These are phyloP conservation scores for Yamadazyma triangularis DNA, from an alignment of 1,139 yeast species.

Conservation along the genomic window DNA sequence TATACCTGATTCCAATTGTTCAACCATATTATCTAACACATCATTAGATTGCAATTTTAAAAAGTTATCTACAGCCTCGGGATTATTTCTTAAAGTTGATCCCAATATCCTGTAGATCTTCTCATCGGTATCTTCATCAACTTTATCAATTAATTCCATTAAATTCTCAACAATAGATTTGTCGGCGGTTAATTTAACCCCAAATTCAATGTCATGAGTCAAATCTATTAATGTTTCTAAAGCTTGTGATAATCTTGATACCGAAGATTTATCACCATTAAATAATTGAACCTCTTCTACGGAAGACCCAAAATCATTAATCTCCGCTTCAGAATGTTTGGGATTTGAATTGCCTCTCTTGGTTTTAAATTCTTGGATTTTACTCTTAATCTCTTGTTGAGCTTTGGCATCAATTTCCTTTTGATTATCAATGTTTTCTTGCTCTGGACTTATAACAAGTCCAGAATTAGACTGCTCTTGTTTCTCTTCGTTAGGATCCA, in stretches of 20 bases:
- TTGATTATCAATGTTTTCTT: conserved; percentile 1
- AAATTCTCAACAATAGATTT: conserved; percentile 16
- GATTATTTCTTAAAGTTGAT: conserved; percentile 66
- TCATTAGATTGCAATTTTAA: conserved; percentile 14
- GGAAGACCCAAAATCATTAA: conserved; percentile 24
- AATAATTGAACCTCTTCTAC: conserved; percentile 9
- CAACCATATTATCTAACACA: conserved; percentile 5
- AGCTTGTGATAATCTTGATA: conserved; percentile 10
- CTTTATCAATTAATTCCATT: conserved; percentile 4
- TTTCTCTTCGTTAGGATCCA: conserved; percentile 26
- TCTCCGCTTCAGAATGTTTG: conserved; percentile 13
- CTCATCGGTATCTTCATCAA: conserved; percentile 27
- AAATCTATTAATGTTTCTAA: conserved; percentile 52
- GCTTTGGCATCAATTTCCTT: conserved; percentile 11
- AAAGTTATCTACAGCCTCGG: conserved; percentile 47
- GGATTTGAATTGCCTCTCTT: conserved; percentile 11
- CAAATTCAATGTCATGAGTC: conserved; percentile 65
- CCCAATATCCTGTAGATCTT: conserved; percentile 48
- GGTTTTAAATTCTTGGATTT: conserved; percentile 1
- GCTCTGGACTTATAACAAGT: conserved; percentile 7
- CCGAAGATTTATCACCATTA: conserved; percentile 14
- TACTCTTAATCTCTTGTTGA: conserved; percentile 1
- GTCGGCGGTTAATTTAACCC: conserved; percentile 33
- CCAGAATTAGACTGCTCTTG: conserved; percentile 12
- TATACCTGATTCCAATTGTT: conserved; percentile 4